A percentile compares a stretch with the other conserved stretches of the same genome.
Conservation (phyloP, 371 early-diverging fungal species). For the Rhizopus microsporus region DNA sequence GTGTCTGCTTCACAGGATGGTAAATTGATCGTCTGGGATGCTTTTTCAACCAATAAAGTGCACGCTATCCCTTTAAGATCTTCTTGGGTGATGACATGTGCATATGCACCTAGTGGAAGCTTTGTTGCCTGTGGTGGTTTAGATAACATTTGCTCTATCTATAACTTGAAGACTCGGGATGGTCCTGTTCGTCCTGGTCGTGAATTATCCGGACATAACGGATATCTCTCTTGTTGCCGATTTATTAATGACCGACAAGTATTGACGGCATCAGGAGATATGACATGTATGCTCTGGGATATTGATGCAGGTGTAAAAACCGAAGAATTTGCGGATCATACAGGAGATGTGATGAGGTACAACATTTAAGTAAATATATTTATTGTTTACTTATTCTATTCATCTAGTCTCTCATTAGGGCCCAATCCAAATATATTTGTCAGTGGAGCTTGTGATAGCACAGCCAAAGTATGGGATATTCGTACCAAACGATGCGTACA, state of each 20-base stretch:
- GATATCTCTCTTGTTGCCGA: slow-evolving; percentile 96
- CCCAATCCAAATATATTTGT: slow-evolving; percentile 96
- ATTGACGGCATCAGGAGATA: slow-evolving; percentile 94
- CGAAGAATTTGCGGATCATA: slow-evolving; percentile 95
- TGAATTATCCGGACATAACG: slow-evolving; percentile 93
- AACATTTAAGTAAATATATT: background rate
- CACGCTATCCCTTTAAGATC: slow-evolving; percentile 97
- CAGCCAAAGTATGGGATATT: slow-evolving; percentile 98
- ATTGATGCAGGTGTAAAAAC: slow-evolving; percentile 95
- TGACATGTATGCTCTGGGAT: slow-evolving; percentile 99
- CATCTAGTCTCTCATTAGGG: slow-evolving; percentile 75
- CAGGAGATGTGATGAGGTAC: slow-evolving; percentile 97
- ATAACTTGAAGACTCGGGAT: slow-evolving; percentile 90
- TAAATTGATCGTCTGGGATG: slow-evolving; percentile 98
- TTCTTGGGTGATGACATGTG: slow-evolving; percentile 99
- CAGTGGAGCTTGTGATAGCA: slow-evolving; percentile 97
- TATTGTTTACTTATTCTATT: background rate
- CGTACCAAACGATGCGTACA: slow-evolving; percentile 94
- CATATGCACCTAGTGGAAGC: slow-evolving; percentile 96
- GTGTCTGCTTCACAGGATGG: slow-evolving; percentile 99
- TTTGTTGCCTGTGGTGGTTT: slow-evolving; percentile 99
- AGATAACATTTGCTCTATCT: slow-evolving; percentile 97
- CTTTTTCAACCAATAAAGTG: slow-evolving; percentile 96
- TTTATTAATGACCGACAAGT: slow-evolving; percentile 95
- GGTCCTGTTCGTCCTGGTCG: slow-evolving; percentile 90